Evolutionary conservation across 2,329 filamentous ascomycete genomes (phyloP), one percentile per base, ranked within the genome.

Genomic region (Trichoderma atrobrunneum): DNA sequence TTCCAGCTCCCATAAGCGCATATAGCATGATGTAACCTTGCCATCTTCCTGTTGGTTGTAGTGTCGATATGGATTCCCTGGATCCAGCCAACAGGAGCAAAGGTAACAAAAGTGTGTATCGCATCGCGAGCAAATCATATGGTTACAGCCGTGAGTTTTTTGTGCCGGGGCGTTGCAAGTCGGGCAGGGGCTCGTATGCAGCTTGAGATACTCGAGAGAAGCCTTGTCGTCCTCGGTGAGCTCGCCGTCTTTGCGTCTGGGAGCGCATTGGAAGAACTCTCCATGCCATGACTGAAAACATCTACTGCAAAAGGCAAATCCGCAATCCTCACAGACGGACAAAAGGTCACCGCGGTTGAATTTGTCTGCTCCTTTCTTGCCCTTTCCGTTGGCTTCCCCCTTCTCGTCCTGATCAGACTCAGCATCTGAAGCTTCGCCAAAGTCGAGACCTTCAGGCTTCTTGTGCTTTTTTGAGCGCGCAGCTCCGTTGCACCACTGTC

Each of bases 31-130:
- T 1, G 89, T 92, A 36, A 83, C 76, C 57, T 81, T 81, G 1
- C 85, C 86, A 56, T 78, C 79, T 18, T 87, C 85, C 66, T 84
- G 82, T 32, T 89, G 86, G 78, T 97, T 97, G 84, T 95, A 99
- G 80, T 99, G 96, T 70, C 87, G 84, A 78, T 98, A 98, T 1
- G 95, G 95, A 76, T 97, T 96, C 21, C 84, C 85, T 0, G 92
- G 89, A 71, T 91, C 88, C 56, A 99, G 86, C 92, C 93, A 98
- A n/a, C 90, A 87, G 0, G 92, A 92, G 79, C 96, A 98, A 1
- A 98, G 87, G 76, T 98, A 98, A 84, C 96, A 99, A 80, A 98
- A 98, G 81, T 98, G 95, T 2, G 93, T 92, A 66, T 91, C 87
- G 84, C 96, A 99, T 74, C 93, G 91, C 80, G 92, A 93, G 82